Evolutionary conservation across 768 basidiomycete species (phyloP), one percentile per base, ranked within the genome.

Genomic region (Auricularia sp.): DNA sequence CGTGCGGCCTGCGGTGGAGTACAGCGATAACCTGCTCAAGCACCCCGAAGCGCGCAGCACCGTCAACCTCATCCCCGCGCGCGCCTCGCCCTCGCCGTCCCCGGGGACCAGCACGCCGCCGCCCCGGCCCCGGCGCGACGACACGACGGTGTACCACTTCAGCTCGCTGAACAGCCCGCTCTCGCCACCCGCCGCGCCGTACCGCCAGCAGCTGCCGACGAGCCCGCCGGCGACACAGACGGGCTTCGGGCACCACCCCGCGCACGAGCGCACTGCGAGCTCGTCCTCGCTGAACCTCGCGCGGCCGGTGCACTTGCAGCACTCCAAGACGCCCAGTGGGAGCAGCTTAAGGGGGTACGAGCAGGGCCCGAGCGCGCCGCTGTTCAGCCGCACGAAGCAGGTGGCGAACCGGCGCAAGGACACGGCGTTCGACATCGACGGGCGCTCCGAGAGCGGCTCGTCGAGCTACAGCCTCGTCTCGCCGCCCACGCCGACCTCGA

Each of bases 321-420:
- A 59, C 29, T 4, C 16, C 14, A 29, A 24, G 29, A 59, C 24
- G 29, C 29, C 56, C 24, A 29, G 24, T 1, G 56, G 56, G 1
- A 59, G 56, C 56, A 59, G 56, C 34, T 1, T 59, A 29, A 21
- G 56, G 7, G 56, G 56, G 14, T 59, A 59, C 56, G 56, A 59
- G 56, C 56, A 24, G 24, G 56, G 56, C 8, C 56, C 56, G 29
- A 59, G 56, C 29, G 29, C 24, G 56, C 56, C 56, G 34, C 3
- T 59, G 24, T 59, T 59, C 56, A 29, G 34, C 29, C 56, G 56
- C 56, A 59, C 21, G 34, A 59, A 59, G 56, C 56, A 59, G 56
- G 56, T 59, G 24, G 56, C 56, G 56, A 33, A 29, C 29, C 14
- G 14, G 56, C 56, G 56, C 8, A 29, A 35, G 14, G 56, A 59